Evolutionary conservation across 2,329 filamentous ascomycete genomes (phyloP).

Genomic region (Chaetomiaceae sp.): DNA sequence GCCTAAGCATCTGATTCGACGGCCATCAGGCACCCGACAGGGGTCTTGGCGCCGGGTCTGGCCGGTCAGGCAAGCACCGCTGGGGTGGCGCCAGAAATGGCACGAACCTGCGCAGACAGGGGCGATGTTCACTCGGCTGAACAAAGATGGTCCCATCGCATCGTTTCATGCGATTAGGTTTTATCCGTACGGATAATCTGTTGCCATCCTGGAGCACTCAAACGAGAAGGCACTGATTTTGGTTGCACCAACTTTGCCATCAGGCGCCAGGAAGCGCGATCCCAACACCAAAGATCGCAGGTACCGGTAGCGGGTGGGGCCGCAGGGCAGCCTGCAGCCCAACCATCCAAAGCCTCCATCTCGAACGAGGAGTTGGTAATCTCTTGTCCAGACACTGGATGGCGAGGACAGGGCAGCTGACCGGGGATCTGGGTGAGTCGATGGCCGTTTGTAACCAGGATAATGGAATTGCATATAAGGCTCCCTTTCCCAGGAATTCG

Average conservation of each 20-base stretch:
- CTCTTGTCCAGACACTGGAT: neutral
- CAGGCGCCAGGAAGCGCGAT: neutral
- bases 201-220: neutral
- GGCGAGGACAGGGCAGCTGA: constrained; percentile 6
- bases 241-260: neutral
- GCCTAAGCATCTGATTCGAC: constrained; percentile 14
- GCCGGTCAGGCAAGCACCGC: constrained; percentile 34
- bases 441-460: neutral
- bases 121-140: neutral
- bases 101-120: constrained; percentile 1
- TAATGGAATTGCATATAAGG: neutral
- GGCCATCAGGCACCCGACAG: constrained; percentile 13
- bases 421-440: constrained; percentile 9
- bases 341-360: neutral
- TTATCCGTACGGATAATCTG: no score
- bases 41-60: neutral
- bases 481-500: neutral
- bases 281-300: neutral
- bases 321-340: no score
- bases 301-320: neutral
- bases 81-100: constrained; percentile 18
- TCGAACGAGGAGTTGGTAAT: constrained; percentile 15
- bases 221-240: neutral
- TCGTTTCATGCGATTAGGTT: neutral
- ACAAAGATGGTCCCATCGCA: constrained; percentile 31